Evolutionary conservation across 2,329 filamentous ascomycete genomes (phyloP).

Genomic region (Neofusicoccum umdonicola): DNA sequence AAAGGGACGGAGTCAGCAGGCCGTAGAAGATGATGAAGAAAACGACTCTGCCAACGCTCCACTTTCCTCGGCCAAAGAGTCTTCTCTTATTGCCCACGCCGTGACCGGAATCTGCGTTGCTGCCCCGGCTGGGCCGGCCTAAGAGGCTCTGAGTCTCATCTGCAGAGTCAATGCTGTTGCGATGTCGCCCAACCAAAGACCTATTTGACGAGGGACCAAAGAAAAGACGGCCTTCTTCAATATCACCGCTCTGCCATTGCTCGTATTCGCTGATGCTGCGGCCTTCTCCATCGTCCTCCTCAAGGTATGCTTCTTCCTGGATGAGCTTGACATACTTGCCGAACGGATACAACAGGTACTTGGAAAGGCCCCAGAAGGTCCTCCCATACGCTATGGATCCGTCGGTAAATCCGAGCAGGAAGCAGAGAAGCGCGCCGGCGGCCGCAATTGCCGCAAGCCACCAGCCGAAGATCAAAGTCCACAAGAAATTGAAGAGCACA

Average conservation of each 20-base stretch:
- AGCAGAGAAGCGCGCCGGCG: slow-evolving; percentile 72
- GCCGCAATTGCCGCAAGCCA: slow-evolving; percentile 82
- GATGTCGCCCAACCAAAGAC: slow-evolving; percentile 80
- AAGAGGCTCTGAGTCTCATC: slow-evolving; percentile 89
- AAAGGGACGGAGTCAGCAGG: slow-evolving; percentile 79
- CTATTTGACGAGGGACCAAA: slow-evolving; percentile 76
- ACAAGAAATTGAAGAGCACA: slow-evolving; percentile 81
- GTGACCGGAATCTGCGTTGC: slow-evolving; percentile 37
- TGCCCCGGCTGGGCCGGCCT: slow-evolving; percentile 60
- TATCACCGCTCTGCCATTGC: slow-evolving; percentile 96
- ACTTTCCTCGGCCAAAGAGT: slow-evolving; percentile 91
- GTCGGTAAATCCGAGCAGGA: slow-evolving; percentile 71
- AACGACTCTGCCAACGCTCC: slow-evolving; percentile 90
- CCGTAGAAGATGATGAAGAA: slow-evolving; percentile 98
- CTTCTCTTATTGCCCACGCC: slow-evolving; percentile 57
- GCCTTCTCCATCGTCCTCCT: slow-evolving; percentile 93
- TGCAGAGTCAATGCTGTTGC: slow-evolving; percentile 83
- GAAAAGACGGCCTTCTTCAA: slow-evolving; percentile 93
- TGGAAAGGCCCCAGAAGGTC: slow-evolving; percentile 77
- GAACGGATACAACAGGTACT: slow-evolving; percentile 93
- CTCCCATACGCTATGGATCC: slow-evolving; percentile 83
- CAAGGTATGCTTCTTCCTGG: slow-evolving; percentile 88
- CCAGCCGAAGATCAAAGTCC: slow-evolving; percentile 93
- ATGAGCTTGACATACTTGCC: slow-evolving; percentile 93
- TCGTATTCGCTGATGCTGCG: slow-evolving; percentile 98